A percentile compares a stretch with the other conserved stretches of the same genome.
These are phyloP conservation scores for Penicillium palitans DNA, from an alignment of 2,329 filamentous ascomycete genomes.

Conservation along the genomic window DNA sequence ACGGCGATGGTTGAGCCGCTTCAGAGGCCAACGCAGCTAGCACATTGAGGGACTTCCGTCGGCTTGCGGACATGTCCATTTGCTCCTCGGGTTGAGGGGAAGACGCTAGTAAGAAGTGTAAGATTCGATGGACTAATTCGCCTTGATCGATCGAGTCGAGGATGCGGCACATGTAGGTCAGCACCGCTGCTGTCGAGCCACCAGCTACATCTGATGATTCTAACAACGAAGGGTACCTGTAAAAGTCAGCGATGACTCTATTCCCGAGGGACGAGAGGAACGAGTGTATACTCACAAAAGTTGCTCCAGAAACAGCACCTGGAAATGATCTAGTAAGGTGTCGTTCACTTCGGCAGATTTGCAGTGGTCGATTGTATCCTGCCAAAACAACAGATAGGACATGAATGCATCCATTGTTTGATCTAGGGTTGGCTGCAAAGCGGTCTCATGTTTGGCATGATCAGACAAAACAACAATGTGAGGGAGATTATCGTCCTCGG, in stretches of 20 bases:
- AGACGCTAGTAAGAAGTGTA: slow-evolving; percentile 86
- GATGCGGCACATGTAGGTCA: slow-evolving; percentile 89
- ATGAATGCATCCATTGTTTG: slow-evolving; percentile 90
- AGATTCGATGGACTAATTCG: slow-evolving; percentile 89
- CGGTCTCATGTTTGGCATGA: slow-evolving; percentile 72
- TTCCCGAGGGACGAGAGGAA: not conserved
- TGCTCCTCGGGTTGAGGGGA: slow-evolving; percentile 61
- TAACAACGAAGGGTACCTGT: slow-evolving; percentile 86
- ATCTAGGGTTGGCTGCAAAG: slow-evolving; percentile 75
- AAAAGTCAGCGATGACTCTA: slow-evolving; percentile 6
- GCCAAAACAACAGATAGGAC: slow-evolving; percentile 95
- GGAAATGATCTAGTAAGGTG: slow-evolving; percentile 92
- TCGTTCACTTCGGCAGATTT: slow-evolving; percentile 87
- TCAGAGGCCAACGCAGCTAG: slow-evolving; percentile 75
- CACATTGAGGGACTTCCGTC: slow-evolving; percentile 85
- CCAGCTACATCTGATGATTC: slow-evolving; percentile 97
- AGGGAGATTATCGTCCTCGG: slow-evolving; percentile 66
- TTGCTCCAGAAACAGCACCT: slow-evolving; percentile 93
- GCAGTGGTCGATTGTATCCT: slow-evolving; percentile 96
- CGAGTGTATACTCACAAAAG: slow-evolving; percentile 63
- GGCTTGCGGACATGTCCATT: slow-evolving; percentile 59
- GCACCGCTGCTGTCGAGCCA: slow-evolving; percentile 90
- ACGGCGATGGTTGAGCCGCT: slow-evolving; percentile 74
- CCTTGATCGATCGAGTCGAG: slow-evolving; percentile 89
- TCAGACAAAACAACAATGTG: slow-evolving; percentile 87